These are phyloP conservation scores for Ananas comosus DNA, from an alignment of 176 grass and related monocot species.

Conservation along the genomic window DNA sequence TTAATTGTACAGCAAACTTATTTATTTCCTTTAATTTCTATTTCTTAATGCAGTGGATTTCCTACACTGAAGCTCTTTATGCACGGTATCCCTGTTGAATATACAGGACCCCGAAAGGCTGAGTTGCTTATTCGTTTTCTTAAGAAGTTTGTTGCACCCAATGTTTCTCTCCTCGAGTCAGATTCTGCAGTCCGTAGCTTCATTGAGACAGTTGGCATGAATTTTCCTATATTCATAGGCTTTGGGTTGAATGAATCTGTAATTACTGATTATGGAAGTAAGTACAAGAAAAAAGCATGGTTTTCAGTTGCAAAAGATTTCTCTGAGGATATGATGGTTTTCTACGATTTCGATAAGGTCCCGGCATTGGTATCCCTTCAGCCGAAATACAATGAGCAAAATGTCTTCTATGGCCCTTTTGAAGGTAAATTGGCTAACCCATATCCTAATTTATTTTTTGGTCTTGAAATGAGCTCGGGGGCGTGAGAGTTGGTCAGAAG, in stretches of 20 bases:
- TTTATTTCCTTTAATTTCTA: slow-evolving; percentile 12
- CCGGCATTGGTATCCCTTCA: slow-evolving; percentile 59
- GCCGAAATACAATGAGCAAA: slow-evolving; percentile 77
- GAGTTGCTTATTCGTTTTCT: slow-evolving; percentile 67
- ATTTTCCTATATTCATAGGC: slow-evolving; percentile 84
- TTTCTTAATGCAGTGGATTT: slow-evolving; percentile 58
- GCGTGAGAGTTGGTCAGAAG: neutral
- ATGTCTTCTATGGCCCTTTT: slow-evolving; percentile 89
- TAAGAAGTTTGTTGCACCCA: slow-evolving; percentile 80
- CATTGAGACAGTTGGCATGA: slow-evolving; percentile 49
- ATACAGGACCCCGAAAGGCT: slow-evolving; percentile 82
- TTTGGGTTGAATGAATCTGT: slow-evolving; percentile 74
- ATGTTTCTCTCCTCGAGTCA: slow-evolving; percentile 66
- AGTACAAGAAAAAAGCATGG: slow-evolving; percentile 99
- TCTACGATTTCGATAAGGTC: slow-evolving; percentile 81
- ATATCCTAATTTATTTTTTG: slow-evolving; percentile 5
- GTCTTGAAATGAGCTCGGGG: neutral
- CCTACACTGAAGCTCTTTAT: slow-evolving; percentile 92
- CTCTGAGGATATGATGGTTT: slow-evolving; percentile 60
- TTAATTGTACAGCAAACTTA: slow-evolving; percentile 2
- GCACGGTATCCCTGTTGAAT: slow-evolving; percentile 71
- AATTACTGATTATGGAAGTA: slow-evolving; percentile 55
- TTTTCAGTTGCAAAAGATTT: slow-evolving; percentile 90
- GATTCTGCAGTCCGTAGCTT: slow-evolving; percentile 64
- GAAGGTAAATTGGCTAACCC: slow-evolving; percentile 48